Percentiles rank a stretch among this genome's conserved stretches.
These are phyloP conservation scores for Debaryomyces tyrocola DNA, from an alignment of 805 yeast species.

Conservation along the genomic window DNA sequence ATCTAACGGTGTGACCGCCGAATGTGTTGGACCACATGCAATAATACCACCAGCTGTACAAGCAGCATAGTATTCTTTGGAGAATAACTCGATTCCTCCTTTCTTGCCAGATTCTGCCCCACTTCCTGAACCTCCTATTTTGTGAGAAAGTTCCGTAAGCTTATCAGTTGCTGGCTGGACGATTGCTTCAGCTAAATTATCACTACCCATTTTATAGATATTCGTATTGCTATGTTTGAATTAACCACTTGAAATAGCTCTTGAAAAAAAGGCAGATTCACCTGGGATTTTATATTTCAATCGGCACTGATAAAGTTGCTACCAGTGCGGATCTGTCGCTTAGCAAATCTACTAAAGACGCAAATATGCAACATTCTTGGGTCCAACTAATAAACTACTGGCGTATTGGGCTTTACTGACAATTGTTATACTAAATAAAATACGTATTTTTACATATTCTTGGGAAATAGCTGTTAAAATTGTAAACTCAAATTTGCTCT, in stretches of 20 bases:
- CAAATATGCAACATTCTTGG: no score
- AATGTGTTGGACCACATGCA: slow-evolving; percentile 97
- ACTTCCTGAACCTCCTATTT: slow-evolving; percentile 5
- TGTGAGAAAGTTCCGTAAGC: slow-evolving; percentile 15
- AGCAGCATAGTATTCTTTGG: slow-evolving; percentile 65
- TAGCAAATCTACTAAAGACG: no score
- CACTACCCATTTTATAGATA: slow-evolving; percentile 12
- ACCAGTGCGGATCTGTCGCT: no score
- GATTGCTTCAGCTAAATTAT: slow-evolving; percentile 26
- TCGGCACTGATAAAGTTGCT: no score
- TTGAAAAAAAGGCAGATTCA: no score
- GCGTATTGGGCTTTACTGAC: no score
- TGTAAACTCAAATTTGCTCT: no score
- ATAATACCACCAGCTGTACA: slow-evolving; percentile 77
- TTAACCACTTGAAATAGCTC: neutral
- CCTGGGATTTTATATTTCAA: no score
- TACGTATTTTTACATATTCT: no score
- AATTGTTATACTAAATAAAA: no score
- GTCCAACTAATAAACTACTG: no score
- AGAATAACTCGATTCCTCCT: slow-evolving; percentile 47
- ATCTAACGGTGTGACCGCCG: slow-evolving; percentile 90
- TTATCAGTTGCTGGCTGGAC: slow-evolving; percentile 32
- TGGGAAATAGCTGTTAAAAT: no score
- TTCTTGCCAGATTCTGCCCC: slow-evolving; percentile 11
- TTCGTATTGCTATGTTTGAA: neutral